phyloP scores from a whole-genome alignment of 768 basidiomycete species.

The Boletus subcaerulescens region DNA sequence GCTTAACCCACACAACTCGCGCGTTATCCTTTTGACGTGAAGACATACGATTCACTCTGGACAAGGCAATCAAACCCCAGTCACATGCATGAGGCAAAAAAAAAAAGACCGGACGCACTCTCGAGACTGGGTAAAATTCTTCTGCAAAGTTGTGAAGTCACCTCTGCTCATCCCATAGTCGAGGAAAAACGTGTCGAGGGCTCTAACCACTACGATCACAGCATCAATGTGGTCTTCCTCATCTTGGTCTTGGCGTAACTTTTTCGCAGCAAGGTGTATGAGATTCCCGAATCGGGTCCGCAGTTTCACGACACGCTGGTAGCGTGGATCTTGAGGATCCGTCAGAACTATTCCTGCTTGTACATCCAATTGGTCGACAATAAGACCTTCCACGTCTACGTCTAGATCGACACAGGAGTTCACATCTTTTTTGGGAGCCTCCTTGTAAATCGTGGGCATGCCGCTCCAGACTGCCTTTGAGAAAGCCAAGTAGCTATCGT shows the following conservation, averaged over 20 bases:
- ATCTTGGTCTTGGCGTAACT: constrained; percentile 56
- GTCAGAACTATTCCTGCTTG: constrained; percentile 72
- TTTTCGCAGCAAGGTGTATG: constrained; percentile 62
- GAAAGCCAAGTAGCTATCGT: constrained; percentile 59
- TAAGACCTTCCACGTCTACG: constrained; percentile 64
- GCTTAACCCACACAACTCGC: constrained; percentile 69
- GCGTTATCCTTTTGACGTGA: constrained; percentile 72
- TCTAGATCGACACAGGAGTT: constrained; percentile 59
- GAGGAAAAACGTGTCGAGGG: constrained; percentile 72
- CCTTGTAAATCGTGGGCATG: constrained; percentile 65
- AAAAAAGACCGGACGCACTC: constrained; percentile 19
- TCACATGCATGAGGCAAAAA: background rate
- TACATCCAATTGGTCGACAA: constrained; percentile 64
- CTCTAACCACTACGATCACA: constrained; percentile 66
- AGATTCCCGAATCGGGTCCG: constrained; percentile 66
- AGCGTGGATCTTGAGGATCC: constrained; percentile 71
- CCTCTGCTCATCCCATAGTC: constrained; percentile 62
- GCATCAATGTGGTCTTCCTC: constrained; percentile 88
- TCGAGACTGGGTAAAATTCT: constrained; percentile 32
- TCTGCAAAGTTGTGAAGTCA: constrained; percentile 63
- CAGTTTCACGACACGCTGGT: constrained; percentile 57
- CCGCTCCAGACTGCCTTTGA: constrained; percentile 77
- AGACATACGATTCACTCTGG: constrained; percentile 65
- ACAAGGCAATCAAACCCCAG: background rate
- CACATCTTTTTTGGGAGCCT: constrained; percentile 52